A percentile compares a stretch with the other conserved stretches of the same genome.
Evolutionary conservation across 1,139 yeast species (phyloP).

Genomic region (Zhuliangozyma parablackwelliae): DNA sequence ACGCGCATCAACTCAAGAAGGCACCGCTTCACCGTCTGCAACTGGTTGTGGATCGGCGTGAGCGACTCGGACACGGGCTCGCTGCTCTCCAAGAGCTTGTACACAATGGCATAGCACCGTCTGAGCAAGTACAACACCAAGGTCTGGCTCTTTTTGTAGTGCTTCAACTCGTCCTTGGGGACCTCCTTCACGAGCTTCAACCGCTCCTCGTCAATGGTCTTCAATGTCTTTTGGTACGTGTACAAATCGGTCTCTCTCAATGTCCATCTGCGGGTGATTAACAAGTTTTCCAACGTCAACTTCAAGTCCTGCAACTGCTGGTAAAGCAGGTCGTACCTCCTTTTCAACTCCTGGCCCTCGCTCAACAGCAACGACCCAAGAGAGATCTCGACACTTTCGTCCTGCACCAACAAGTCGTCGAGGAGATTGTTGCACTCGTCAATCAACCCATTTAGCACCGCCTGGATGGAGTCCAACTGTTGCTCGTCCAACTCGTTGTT

Average conservation of each 20-base stretch:
- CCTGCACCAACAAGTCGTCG: conserved; percentile 55
- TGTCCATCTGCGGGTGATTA: conserved; percentile 95
- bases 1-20: conserved; percentile 82
- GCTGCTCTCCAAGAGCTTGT: conserved; percentile 81
- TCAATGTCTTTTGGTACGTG: conserved; percentile 68
- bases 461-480: conserved; percentile 38
- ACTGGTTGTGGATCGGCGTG: conserved; percentile 88
- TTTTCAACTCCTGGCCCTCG: conserved; percentile 7
- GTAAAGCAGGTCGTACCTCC: conserved; percentile 19
- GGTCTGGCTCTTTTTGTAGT: conserved; percentile 46
- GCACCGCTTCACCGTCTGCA: conserved; percentile 86
- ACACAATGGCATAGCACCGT: conserved; percentile 84
- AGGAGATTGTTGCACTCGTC: conserved; percentile 80
- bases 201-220: conserved; percentile 67
- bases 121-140: conserved; percentile 75
- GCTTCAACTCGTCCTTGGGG: conserved; percentile 1
- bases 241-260: conserved; percentile 91
- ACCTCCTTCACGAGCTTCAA: conserved; percentile 23
- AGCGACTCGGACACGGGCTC: conserved; percentile 94
- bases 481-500: conserved; percentile 14
- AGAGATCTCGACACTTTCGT: conserved; percentile 5
- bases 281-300: conserved; percentile 68
- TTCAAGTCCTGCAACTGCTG: conserved; percentile 56
- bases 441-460: conserved; percentile 63
- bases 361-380: conserved; percentile 1